A percentile compares a stretch with the other conserved stretches of the same genome.
Evolutionary conservation across 345 rosid species (phyloP).

Genomic region (Eucalyptus tenuipes): DNA sequence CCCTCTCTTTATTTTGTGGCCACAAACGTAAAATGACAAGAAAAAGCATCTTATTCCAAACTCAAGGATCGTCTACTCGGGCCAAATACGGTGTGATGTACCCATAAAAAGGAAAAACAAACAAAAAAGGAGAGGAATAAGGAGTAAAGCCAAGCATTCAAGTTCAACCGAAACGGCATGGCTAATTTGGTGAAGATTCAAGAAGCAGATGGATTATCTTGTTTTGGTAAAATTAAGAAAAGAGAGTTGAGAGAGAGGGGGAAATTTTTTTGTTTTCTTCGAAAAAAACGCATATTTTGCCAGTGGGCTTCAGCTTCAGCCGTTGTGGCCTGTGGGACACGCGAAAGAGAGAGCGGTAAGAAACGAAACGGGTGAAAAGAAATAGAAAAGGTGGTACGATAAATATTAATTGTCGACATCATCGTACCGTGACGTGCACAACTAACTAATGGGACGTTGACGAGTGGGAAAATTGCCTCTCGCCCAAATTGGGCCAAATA

Average conservation of each 20-base stretch:
- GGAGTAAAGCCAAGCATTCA: neutral
- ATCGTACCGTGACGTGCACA: neutral
- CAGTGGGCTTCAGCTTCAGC: neutral
- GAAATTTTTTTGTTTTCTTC: neutral
- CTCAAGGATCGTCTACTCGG: neutral
- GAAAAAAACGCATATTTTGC: neutral
- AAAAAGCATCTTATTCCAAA: neutral
- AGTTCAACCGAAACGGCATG: neutral
- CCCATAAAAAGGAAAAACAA: neutral
- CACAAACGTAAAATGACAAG: neutral
- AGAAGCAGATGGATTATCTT: neutral
- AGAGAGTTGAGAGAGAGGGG: neutral
- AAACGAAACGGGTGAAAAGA: neutral
- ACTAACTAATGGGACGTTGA: neutral
- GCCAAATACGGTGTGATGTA: neutral
- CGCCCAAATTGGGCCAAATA: neutral
- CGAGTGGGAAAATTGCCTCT: neutral
- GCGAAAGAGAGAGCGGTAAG: neutral
- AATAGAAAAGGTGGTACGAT: neutral
- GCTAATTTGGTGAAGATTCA: neutral
- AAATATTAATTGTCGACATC: neutral
- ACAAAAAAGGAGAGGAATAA: neutral
- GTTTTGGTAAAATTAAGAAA: neutral
- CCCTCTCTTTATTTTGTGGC: neutral
- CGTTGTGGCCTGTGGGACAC: neutral